Evolutionary conservation across 2,329 filamentous ascomycete genomes (phyloP).

Genomic region (Stachybotrys chlorohalonatus): DNA sequence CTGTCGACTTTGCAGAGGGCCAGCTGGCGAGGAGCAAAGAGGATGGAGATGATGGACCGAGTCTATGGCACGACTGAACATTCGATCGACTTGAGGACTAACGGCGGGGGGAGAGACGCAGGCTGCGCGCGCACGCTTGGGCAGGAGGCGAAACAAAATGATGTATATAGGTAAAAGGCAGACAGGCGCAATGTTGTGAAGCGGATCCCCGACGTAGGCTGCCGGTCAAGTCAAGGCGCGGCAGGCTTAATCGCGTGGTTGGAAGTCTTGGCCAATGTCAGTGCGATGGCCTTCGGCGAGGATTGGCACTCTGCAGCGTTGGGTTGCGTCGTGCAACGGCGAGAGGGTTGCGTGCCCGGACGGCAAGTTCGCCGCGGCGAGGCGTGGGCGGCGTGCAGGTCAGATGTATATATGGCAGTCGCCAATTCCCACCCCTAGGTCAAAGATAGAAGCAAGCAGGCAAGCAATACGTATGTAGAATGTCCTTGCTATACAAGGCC

Average conservation of each 20-base stretch:
- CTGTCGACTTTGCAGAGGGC: not conserved
- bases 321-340: not conserved
- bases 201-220: not conserved
- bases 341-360: not conserved
- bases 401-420: not conserved
- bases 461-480: not conserved
- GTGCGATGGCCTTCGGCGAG: not conserved
- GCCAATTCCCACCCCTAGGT: not conserved
- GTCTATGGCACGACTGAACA: not conserved
- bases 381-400: not conserved
- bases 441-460: not conserved
- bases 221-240: not conserved
- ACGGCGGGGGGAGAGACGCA: not conserved
- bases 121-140: too few species aligned
- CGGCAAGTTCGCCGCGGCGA: not conserved
- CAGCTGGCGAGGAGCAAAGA: conserved; percentile 12
- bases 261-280: not conserved
- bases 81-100: not conserved
- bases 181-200: not conserved
- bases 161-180: not conserved
- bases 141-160: not conserved
- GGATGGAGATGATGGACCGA: conserved; percentile 9
- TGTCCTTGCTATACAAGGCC: not conserved
- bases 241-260: not conserved
- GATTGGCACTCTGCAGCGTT: not conserved